Evolutionary conservation across 192 early-diverging fungal genomes (phyloP).

Genomic region (Mortierella antarctica): DNA sequence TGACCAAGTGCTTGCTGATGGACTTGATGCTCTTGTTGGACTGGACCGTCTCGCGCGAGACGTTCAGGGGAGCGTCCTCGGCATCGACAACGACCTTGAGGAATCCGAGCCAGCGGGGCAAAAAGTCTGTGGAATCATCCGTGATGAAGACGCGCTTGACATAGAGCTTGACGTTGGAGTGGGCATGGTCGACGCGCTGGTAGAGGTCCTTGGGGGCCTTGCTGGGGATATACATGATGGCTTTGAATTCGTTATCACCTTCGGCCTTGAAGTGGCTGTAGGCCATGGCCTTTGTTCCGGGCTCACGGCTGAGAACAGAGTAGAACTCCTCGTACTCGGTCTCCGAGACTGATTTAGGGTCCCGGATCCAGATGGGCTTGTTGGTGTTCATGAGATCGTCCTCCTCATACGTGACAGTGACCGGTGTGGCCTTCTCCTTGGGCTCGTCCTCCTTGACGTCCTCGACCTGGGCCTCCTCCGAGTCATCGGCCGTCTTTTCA

Average conservation of each 20-base stretch:
- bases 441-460: constrained; percentile 66
- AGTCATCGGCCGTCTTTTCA: constrained; percentile 51
- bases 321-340: constrained; percentile 95
- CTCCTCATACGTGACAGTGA: constrained; percentile 64
- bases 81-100: constrained; percentile 94
- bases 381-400: constrained; percentile 91
- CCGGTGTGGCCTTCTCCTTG: constrained; percentile 64
- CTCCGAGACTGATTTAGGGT: constrained; percentile 77
- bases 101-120: constrained; percentile 94
- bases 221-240: constrained; percentile 87
- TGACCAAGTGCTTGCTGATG: constrained; percentile 90
- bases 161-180: constrained; percentile 87
- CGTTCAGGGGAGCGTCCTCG: constrained; percentile 97
- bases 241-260: constrained; percentile 91
- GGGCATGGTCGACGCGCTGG: constrained; percentile 60
- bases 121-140: constrained; percentile 85
- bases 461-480: constrained; percentile 60
- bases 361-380: constrained; percentile 95
- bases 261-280: constrained; percentile 94
- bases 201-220: constrained; percentile 67
- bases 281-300: constrained; percentile 73
- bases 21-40: constrained; percentile 81
- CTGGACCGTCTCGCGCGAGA: constrained; percentile 98
- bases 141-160: constrained; percentile 98
- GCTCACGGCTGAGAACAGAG: constrained; percentile 78